Evolutionary conservation across 2,329 filamentous ascomycete genomes (phyloP), one percentile per base, ranked within the genome.

Genomic region (Colletotrichum paranaense): DNA sequence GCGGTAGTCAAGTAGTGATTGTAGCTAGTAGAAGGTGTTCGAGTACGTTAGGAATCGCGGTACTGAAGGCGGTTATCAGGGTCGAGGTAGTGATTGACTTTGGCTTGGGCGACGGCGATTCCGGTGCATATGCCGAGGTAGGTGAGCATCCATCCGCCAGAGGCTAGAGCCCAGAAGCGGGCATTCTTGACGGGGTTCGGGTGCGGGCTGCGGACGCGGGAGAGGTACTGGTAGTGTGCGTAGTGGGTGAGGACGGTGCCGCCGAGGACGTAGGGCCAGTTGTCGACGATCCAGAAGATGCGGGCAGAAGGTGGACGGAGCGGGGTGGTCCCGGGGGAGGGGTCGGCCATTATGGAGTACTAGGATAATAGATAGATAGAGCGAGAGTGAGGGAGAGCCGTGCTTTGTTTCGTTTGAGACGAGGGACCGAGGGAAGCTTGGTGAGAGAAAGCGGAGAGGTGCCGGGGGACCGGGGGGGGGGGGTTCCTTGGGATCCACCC

Each of bases 131-230:
- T 65, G 67, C 52, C 62, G 70, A 75, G 63, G 67, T 76, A 75
- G 35, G 68, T 65, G 73, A 75, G 42, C 72, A 75, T 75, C 74
- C 74, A 75, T 66, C 67, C 72, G 32, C 74, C 74, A 22, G 72
- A 59, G 28, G 67, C 72, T 74, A 74, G 26, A 32, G 72, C 72
- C 74, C 72, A 75, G 64, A 74, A 75, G 63, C 74, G 71, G 71
- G 74, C 74, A 74, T 75, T 75, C 72, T 73, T 75, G 38, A 76
- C 26, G 19, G 65, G 52, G 62, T 75, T 74, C 42, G 74, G 73
- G 32, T 72, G 62, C 35, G 63, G 70, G 11, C 42, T 73, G 67
- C 70, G 75, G 63, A 38, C 42, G 28, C 67, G 65, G n/a, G 49
- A 60, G 49, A 76, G 67, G 59, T 75, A 72, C 26, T 67, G 74